Evolutionary conservation across 1,139 yeast species (phyloP).

Genomic region (Yamadazyma spencermartinsiae): DNA sequence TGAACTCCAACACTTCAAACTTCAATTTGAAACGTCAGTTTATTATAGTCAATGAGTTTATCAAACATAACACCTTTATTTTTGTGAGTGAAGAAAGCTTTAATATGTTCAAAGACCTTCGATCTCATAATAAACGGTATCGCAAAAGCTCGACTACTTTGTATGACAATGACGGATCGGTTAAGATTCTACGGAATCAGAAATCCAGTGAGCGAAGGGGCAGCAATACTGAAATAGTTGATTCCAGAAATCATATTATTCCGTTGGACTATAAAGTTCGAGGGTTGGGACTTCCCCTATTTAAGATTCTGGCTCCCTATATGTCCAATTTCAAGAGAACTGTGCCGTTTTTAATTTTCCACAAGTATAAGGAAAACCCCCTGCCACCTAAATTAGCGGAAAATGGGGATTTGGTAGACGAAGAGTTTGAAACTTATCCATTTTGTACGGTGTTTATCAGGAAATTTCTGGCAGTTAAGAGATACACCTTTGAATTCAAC

Average conservation of each 20-base stretch:
- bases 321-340: conserved; percentile 38
- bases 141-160: conserved; percentile 24
- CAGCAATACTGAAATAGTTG: conserved; percentile 19
- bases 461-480: conserved; percentile 26
- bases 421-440: conserved; percentile 32
- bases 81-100: conserved; percentile 35
- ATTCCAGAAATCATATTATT: conserved; percentile 33
- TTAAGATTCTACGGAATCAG: conserved; percentile 15
- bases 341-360: conserved; percentile 37
- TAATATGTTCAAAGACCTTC: conserved; percentile 28
- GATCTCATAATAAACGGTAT: conserved; percentile 23
- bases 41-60: conserved; percentile 34
- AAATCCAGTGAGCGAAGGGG: conserved; percentile 11
- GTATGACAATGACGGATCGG: conserved; percentile 26
- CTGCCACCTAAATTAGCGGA: conserved; percentile 20
- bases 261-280: conserved; percentile 32
- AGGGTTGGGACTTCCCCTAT: conserved; percentile 41
- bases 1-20: conserved; percentile 18
- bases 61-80: conserved; percentile 30
- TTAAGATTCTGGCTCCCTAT: conserved; percentile 38
- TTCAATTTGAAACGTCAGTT: conserved; percentile 31
- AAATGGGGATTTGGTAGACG: conserved; percentile 13
- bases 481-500: conserved; percentile 32
- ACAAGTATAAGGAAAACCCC: conserved; percentile 34
- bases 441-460: conserved; percentile 37